Percentiles rank a stretch among this genome's conserved stretches.
Conservation (phyloP, 2,329 filamentous ascomycete species). For the Colletotrichum musicola region DNA sequence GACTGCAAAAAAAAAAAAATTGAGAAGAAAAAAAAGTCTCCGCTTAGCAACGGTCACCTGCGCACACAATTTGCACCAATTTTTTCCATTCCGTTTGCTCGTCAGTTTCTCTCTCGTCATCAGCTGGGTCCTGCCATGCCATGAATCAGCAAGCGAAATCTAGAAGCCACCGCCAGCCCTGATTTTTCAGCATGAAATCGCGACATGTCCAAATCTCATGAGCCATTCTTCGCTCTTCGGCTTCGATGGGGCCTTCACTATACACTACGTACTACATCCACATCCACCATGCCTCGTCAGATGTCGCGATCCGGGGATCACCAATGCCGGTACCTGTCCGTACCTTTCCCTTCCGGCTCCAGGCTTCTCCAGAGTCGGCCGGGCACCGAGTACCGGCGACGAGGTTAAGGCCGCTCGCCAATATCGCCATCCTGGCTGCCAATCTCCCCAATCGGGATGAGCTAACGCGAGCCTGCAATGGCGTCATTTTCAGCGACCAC, state of each 20-base stretch:
- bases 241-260: too few relatives aligned
- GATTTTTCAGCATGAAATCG: conserved; percentile 16
- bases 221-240: too few relatives aligned
- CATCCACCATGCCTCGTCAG: too few relatives aligned
- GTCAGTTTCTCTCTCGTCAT: conserved; percentile 24
- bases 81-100: not conserved
- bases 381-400: conserved; percentile 31
- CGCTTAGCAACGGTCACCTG: not conserved
- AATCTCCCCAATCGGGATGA: conserved; percentile 39
- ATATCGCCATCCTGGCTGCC: conserved; percentile 37
- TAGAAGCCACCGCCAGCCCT: not conserved
- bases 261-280: too few relatives aligned
- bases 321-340: conserved; percentile 20
- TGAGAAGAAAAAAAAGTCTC: too few relatives aligned
- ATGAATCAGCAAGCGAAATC: conserved; percentile 8
- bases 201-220: conserved; percentile 23
- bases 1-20: too few relatives aligned
- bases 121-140: not conserved
- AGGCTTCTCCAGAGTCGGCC: conserved; percentile 10
- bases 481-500: conserved; percentile 26
- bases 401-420: conserved; percentile 35
- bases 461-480: conserved; percentile 38
- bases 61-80: not conserved
- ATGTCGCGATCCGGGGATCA: not conserved
- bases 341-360: conserved; percentile 13